Conservation (phyloP, 148 eudicot genomes). For the Camellia granthamiana region DNA sequence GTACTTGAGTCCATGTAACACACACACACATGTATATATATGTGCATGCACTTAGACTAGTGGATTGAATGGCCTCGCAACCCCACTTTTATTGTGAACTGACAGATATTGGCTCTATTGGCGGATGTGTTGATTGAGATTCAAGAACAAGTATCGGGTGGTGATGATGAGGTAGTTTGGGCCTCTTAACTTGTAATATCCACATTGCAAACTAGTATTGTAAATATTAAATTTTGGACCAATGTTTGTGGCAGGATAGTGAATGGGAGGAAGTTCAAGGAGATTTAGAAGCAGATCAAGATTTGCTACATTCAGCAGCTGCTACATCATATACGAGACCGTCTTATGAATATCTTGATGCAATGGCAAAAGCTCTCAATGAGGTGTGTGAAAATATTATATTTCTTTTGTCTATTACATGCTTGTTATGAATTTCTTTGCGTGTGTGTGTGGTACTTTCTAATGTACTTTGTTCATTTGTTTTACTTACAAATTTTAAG, state of each 20-base stretch:
- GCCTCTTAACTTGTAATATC: background rate
- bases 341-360: slow-evolving; percentile 63
- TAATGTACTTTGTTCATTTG: background rate
- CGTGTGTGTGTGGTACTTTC: no score
- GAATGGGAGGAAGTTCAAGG: slow-evolving; percentile 91
- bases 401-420: background rate
- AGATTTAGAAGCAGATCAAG: slow-evolving; percentile 49
- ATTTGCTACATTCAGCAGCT: slow-evolving; percentile 33
- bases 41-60: background rate
- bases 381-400: slow-evolving; percentile 39
- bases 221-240: background rate
- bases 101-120: slow-evolving; percentile 74
- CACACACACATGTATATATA: background rate
- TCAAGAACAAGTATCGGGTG: slow-evolving; percentile 72
- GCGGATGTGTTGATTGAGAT: slow-evolving; percentile 83
- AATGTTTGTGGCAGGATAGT: slow-evolving; percentile 59
- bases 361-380: slow-evolving; percentile 71
- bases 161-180: slow-evolving; percentile 58
- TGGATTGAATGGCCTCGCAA: background rate
- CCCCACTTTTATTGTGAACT: slow-evolving; percentile 1
- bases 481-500: slow-evolving; percentile 26
- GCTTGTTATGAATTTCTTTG: background rate
- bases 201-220: background rate
- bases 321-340: slow-evolving; percentile 50
- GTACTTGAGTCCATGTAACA: no score